A percentile compares a stretch with the other conserved stretches of the same genome.
Conservation (phyloP, 768 basidiomycete species). For the Guyanaporus albipodus region DNA sequence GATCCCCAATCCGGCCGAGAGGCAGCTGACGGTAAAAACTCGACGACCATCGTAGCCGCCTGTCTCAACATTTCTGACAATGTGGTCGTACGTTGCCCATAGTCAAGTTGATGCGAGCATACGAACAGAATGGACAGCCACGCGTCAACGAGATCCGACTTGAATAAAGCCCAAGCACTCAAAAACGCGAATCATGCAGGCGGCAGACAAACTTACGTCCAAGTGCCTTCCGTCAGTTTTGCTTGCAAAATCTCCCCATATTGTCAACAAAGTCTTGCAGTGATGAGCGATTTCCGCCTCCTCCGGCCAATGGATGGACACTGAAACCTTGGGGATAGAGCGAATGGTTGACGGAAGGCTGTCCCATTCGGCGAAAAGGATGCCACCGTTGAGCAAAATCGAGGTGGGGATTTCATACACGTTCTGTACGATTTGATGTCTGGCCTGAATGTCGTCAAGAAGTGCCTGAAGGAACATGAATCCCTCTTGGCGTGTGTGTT, state of each 20-base stretch:
- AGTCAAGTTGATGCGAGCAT: conserved; percentile 42
- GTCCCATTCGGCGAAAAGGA: conserved; percentile 30
- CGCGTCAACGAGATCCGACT: conserved; percentile 39
- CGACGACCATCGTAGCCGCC: conserved; percentile 34
- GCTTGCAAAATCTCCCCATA: conserved; percentile 36
- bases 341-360: conserved; percentile 26
- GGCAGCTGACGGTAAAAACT: conserved; percentile 31
- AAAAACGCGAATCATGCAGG: conserved; percentile 1
- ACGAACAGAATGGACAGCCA: conserved; percentile 60
- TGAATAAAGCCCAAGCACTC: conserved; percentile 1
- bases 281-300: conserved; percentile 37
- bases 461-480: conserved; percentile 36
- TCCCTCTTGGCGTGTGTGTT: conserved; percentile 31
- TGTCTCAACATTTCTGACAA: conserved; percentile 33
- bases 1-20: conserved; percentile 18
- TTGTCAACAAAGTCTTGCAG: conserved; percentile 36
- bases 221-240: conserved; percentile 12
- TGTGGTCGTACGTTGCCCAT: conserved; percentile 33
- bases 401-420: conserved; percentile 27
- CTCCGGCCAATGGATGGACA: conserved; percentile 31
- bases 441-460: conserved; percentile 20
- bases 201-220: conserved; percentile 23
- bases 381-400: conserved; percentile 44
- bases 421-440: conserved; percentile 1
- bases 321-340: conserved; percentile 23